Conservation (phyloP, 768 basidiomycete genomes). For the Suillus paluster region DNA sequence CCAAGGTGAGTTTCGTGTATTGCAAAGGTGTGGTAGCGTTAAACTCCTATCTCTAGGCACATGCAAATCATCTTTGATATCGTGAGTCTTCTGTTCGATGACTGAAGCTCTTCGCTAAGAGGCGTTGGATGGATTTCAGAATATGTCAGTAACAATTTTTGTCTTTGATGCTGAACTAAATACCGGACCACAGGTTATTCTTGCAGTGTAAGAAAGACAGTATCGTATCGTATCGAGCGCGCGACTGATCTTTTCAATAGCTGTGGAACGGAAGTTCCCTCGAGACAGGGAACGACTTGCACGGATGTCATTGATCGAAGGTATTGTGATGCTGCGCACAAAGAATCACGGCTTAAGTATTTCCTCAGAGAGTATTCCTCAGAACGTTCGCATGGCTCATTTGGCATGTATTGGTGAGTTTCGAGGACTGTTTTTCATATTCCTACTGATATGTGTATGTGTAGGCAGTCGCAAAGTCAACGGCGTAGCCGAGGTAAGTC, state of each 20-base stretch:
- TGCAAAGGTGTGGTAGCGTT: slow-evolving; percentile 6
- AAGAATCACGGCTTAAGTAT: neutral
- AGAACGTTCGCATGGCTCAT: slow-evolving; percentile 90
- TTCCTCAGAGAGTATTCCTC: slow-evolving; percentile 74
- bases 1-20: slow-evolving; percentile 56
- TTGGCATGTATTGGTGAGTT: slow-evolving; percentile 78
- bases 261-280: slow-evolving; percentile 90
- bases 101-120: neutral
- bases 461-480: slow-evolving; percentile 84
- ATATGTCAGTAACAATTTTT: slow-evolving; percentile 39
- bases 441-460: slow-evolving; percentile 2
- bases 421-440: slow-evolving; percentile 2
- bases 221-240: neutral
- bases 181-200: slow-evolving; percentile 45
- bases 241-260: slow-evolving; percentile 36
- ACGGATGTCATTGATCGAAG: slow-evolving; percentile 94
- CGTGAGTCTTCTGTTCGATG: slow-evolving; percentile 46
- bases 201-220: slow-evolving; percentile 57
- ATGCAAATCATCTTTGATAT: slow-evolving; percentile 94
- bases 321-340: slow-evolving; percentile 35
- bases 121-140: neutral
- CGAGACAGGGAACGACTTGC: slow-evolving; percentile 78
- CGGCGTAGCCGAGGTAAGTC: slow-evolving; percentile 85
- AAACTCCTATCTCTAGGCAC: slow-evolving; percentile 49
- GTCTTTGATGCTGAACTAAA: slow-evolving; percentile 35